These are phyloP conservation scores for Bruguiera hainesii DNA, from an alignment of 441 rosid species.

Conservation along the genomic window DNA sequence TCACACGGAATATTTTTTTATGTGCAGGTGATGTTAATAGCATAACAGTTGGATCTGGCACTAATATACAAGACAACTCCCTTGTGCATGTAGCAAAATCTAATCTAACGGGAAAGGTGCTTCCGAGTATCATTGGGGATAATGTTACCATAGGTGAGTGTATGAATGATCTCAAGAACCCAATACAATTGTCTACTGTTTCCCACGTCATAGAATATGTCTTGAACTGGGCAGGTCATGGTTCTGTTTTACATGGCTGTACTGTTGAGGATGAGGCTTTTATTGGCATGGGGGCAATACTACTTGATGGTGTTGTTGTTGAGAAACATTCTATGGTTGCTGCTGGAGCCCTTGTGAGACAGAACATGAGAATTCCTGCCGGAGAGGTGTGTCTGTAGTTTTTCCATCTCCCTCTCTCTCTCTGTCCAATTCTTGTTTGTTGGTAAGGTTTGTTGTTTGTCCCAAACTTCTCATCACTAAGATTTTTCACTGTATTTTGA, in stretches of 20 bases:
- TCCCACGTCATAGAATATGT: constrained; percentile 20
- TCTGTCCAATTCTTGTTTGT: not conserved
- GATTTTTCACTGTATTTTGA: not conserved
- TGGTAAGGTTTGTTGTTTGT: not conserved
- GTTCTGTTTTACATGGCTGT: constrained; percentile 96
- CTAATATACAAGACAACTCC: constrained; percentile 92
- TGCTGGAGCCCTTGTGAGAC: constrained; percentile 95
- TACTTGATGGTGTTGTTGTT: constrained; percentile 88
- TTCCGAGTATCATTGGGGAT: constrained; percentile 76
- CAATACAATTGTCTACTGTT: constrained; percentile 6
- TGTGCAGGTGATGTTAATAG: constrained; percentile 79
- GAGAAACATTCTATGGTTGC: constrained; percentile 92
- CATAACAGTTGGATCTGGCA: constrained; percentile 76
- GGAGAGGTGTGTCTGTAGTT: constrained; percentile 59
- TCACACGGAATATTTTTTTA: constrained; percentile 2
- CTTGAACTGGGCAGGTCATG: constrained; percentile 61
- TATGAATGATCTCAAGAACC: not conserved
- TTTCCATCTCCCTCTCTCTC: not conserved
- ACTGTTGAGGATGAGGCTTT: constrained; percentile 88
- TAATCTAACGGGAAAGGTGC: constrained; percentile 87
- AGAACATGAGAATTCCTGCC: constrained; percentile 78
- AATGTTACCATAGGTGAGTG: constrained; percentile 86
- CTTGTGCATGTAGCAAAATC: constrained; percentile 95
- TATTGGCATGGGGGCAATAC: constrained; percentile 88
- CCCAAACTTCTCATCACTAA: not conserved